phyloP scores from a whole-genome alignment of 768 basidiomycete species.

The Boletus speciosus region DNA sequence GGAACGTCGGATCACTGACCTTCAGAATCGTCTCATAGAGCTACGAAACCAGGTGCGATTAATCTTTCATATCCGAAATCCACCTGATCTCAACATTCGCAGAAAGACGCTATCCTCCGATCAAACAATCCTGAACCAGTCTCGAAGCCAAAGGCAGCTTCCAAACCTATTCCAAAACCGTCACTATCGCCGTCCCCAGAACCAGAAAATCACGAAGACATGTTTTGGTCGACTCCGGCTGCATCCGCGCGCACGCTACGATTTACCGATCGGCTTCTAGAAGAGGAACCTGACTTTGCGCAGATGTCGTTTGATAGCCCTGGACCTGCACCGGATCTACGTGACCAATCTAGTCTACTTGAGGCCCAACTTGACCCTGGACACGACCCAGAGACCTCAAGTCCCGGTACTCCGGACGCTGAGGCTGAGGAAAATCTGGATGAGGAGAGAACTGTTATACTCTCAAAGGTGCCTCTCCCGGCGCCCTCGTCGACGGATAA shows the following conservation, averaged over 20 bases:
- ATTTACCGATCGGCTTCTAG: constrained; percentile 59
- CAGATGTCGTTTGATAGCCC: constrained; percentile 47
- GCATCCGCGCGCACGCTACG: constrained; percentile 53
- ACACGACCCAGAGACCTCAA: not conserved
- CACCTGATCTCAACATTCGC: not conserved
- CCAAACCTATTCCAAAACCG: constrained; percentile 13
- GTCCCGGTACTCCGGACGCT: not conserved
- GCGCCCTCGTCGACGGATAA: not conserved
- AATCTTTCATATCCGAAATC: not conserved
- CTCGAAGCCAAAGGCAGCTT: constrained; percentile 7
- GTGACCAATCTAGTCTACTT: constrained; percentile 14
- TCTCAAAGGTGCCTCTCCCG: constrained; percentile 17
- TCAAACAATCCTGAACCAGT: constrained; percentile 15
- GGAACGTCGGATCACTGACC: constrained; percentile 40
- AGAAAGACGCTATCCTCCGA: constrained; percentile 30
- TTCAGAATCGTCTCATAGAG: constrained; percentile 41
- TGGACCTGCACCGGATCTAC: constrained; percentile 28
- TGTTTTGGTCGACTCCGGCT: constrained; percentile 61
- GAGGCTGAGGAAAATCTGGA: constrained; percentile 17
- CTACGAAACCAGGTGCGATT: constrained; percentile 37
- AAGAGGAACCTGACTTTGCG: constrained; percentile 59
- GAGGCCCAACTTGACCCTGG: constrained; percentile 10
- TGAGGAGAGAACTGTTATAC: constrained; percentile 32
- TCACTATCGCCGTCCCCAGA: constrained; percentile 19
- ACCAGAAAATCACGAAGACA: constrained; percentile 46